Conservation (phyloP, 2,329 filamentous ascomycete genomes). For the Pseudovirgaria hyperparasitica region DNA sequence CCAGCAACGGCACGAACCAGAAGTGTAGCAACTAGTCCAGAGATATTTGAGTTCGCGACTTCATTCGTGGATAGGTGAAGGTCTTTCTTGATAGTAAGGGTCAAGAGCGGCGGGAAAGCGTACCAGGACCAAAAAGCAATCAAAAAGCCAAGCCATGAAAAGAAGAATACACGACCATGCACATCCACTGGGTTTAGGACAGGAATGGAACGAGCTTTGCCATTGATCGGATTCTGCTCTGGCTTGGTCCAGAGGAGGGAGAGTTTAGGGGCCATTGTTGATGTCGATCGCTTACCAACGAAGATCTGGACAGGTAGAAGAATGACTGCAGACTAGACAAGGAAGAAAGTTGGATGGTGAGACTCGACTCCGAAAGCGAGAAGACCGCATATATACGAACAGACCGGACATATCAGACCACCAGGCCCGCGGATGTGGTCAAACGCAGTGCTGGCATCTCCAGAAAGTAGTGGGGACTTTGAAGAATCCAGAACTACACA, state of each 20-base stretch:
- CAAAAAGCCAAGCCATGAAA: constrained; percentile 78
- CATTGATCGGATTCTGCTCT: constrained; percentile 70
- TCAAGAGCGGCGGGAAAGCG: constrained; percentile 18
- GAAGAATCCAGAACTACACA: too few species aligned
- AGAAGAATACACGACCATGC: constrained; percentile 83
- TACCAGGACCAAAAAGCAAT: constrained; percentile 75
- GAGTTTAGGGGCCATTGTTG: too few species aligned
- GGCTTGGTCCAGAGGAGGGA: constrained; percentile 38
- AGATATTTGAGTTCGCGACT: constrained; percentile 81
- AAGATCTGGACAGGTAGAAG: too few species aligned
- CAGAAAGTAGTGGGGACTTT: too few species aligned
- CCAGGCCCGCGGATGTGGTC: too few species aligned
- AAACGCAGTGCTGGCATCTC: too few species aligned
- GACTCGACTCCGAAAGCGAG: too few species aligned
- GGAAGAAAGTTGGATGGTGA: too few species aligned
- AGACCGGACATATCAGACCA: too few species aligned
- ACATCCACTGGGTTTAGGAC: constrained; percentile 63
- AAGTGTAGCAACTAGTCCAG: constrained; percentile 51
- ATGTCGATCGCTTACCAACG: too few species aligned
- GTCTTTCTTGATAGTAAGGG: constrained; percentile 61
- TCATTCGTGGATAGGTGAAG: constrained; percentile 57
- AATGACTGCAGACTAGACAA: too few species aligned
- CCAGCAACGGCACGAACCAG: constrained; percentile 67
- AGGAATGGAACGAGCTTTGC: constrained; percentile 70
- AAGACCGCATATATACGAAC: too few species aligned